Conservation (phyloP, 139 green algal species). For the Chlamydomonas sphaeroides region DNA sequence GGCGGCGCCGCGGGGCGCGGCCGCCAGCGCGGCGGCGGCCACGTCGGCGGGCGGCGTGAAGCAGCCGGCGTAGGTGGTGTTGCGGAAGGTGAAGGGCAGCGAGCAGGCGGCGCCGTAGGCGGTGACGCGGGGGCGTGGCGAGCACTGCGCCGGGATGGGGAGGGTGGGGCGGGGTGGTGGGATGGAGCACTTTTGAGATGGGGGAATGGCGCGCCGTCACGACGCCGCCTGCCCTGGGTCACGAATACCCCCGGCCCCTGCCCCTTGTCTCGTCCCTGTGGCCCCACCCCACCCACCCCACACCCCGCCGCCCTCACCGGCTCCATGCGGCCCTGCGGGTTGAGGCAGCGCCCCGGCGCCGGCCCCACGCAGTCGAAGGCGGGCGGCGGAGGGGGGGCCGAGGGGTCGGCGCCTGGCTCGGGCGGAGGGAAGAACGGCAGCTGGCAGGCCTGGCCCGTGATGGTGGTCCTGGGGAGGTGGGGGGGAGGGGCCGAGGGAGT, state of each 20-base stretch:
- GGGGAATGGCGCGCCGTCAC: too few species aligned
- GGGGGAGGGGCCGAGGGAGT: too few species aligned
- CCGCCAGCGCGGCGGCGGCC: not conserved
- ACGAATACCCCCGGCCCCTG: too few species aligned
- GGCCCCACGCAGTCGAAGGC: slow-evolving; percentile 32
- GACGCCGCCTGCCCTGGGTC: too few species aligned
- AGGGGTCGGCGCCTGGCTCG: not conserved
- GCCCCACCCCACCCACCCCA: too few species aligned
- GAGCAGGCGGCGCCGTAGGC: not conserved
- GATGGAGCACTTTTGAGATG: too few species aligned
- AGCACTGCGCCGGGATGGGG: too few species aligned
- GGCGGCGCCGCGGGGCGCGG: not conserved
- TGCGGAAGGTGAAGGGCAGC: slow-evolving; percentile 30
- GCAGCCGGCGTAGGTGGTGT: slow-evolving; percentile 33
- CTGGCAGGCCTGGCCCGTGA: slow-evolving; percentile 30
- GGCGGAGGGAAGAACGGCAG: slow-evolving; percentile 16
- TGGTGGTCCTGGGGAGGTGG: slow-evolving; percentile 13
- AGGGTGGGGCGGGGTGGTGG: too few species aligned
- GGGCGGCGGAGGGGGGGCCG: not conserved
- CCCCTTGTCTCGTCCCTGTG: too few species aligned
- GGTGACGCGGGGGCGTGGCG: not conserved
- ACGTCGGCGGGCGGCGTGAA: slow-evolving; percentile 18
- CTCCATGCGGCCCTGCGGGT: slow-evolving; percentile 31
- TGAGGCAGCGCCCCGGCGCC: slow-evolving; percentile 1
- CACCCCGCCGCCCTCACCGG: too few species aligned